Evolutionary conservation across 2,329 filamentous ascomycete species (phyloP).

Genomic region (Sporothrix globosa): DNA sequence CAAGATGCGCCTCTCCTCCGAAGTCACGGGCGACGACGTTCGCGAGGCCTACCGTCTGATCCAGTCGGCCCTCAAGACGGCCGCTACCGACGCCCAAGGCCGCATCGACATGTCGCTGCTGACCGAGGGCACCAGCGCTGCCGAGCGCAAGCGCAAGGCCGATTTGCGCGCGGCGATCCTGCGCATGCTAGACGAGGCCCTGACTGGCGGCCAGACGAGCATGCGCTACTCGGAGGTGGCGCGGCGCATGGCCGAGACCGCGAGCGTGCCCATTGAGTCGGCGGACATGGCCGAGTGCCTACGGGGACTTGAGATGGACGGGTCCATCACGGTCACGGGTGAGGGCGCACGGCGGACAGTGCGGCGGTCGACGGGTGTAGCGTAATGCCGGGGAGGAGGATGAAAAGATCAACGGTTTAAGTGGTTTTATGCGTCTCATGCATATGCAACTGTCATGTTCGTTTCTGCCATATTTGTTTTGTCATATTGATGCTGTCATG

Average conservation of each 20-base stretch:
- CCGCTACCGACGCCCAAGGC: slow-evolving; percentile 90
- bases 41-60: slow-evolving; percentile 90
- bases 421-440: slow-evolving; percentile 8
- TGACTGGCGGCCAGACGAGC: slow-evolving; percentile 63
- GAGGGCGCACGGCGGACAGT: slow-evolving; percentile 84
- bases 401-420: background rate
- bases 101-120: slow-evolving; percentile 96
- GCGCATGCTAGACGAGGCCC: slow-evolving; percentile 78
- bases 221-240: slow-evolving; percentile 80
- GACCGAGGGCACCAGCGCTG: slow-evolving; percentile 88
- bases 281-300: slow-evolving; percentile 83
- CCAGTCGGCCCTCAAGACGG: slow-evolving; percentile 90
- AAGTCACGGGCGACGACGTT: slow-evolving; percentile 81
- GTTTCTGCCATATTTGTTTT: background rate
- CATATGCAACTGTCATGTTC: slow-evolving; percentile 18
- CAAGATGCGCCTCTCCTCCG: slow-evolving; percentile 85
- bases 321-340: slow-evolving; percentile 75
- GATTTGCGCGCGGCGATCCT: slow-evolving; percentile 83
- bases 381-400: slow-evolving; percentile 31
- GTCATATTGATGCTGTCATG: background rate
- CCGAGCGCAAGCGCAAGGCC: slow-evolving; percentile 79
- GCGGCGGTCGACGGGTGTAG: slow-evolving; percentile 67
- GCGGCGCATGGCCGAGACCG: slow-evolving; percentile 71
- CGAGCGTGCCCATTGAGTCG: slow-evolving; percentile 71
- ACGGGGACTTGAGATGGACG: slow-evolving; percentile 80